Base-by-base conservation (phyloP, 805 yeast genomes). In the Myxozyma melibiosi region DNA sequence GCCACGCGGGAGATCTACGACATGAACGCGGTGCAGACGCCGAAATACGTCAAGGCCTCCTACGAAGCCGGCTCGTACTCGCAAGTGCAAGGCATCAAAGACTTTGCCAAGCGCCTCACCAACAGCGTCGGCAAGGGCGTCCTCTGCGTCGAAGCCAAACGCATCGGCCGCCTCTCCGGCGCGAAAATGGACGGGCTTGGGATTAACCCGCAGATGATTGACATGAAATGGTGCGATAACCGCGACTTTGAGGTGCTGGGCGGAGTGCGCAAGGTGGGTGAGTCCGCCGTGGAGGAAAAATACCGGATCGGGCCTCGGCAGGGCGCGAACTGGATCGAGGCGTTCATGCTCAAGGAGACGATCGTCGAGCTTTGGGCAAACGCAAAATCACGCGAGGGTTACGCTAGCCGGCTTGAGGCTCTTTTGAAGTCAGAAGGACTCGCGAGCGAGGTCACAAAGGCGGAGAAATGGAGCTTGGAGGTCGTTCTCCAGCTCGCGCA, bases 71-170 rank as follows among this genome's bases (percentile, higher is more conserved):
- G 78, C 20, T 78, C 86, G 0, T 88, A 79, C 69, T 83, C 84
- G 57, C 90, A 90, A 67, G 66, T 90, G 16, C 76, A 78, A 28
- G 85, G 90, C 1, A 82, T 90, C 70, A 65, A 86, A 18, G 82
- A 82, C 20, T 83, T 91, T 62, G 81, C 81, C 14, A 66, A 70
- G 11, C 75, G 83, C 48, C 63, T 89, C 43, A 65, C 71, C 2
- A 70, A 75, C 48, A 88, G 96, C 1, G 60, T 78, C 31, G 73
- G 79, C 7, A 74, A 75, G 58, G 75, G 76, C 66, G 65, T 76
- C 45, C 48, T 66, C 14, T 54, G 64, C 6, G 43, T 68, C 5
- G 74, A 71, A 57, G 70, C 68, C 13, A 38, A 64, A n/a, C 66
- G 67, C 37, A 55, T 68, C 39, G 68, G 68, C 2, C 58, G 70